Evolutionary conservation across 139 green algal genomes (phyloP), one percentile per base, ranked within the genome.

Genomic region (Microglena sp.): DNA sequence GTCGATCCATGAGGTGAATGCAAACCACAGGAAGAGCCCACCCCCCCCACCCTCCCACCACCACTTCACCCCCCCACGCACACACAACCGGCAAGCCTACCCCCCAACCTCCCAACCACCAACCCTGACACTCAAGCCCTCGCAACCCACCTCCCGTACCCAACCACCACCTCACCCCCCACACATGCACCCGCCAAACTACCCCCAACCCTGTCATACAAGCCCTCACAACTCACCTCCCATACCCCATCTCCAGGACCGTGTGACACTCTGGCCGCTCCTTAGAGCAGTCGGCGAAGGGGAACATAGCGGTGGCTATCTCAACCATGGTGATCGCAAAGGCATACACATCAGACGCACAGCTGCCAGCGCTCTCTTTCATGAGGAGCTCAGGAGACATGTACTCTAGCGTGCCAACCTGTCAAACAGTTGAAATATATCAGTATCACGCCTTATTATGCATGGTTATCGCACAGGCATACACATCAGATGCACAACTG

Each of bases 221-320:
- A n/a, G n/a, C n/a, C n/a, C n/a, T n/a, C n/a, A n/a, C n/a, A n/a
- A n/a, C 40, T 50, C 40, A 50, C 40, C 40, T 24, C 4, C 87
- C 83, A 73, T 97, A 97, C 5, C 86, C 86, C 74, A 93, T 86
- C 66, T 97, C 88, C 40, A 97, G 74, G 18, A 95, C 77, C 0
- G 90, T 97, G 77, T 97, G 90, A 0, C 77, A 73, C 31, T 86
- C 80, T 15, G 90, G 89, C 15, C 26, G 15, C 50, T 62, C 69
- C 71, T 83, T 79, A 1, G 82, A 91, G 79, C 82, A 86, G 61
- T 95, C 88, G 1, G 72, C 83, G 67, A 86, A 95, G 6, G 86
- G 86, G 2, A 50, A 50, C 40, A 50, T 50, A 18, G 18, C 40
- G 15, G 18, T 18, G 40, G 40, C 40, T 18, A 50, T 18, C 40